Evolutionary conservation across 805 yeast species (phyloP), one percentile per base, ranked within the genome.

Genomic region (Candida cerambycidarum): DNA sequence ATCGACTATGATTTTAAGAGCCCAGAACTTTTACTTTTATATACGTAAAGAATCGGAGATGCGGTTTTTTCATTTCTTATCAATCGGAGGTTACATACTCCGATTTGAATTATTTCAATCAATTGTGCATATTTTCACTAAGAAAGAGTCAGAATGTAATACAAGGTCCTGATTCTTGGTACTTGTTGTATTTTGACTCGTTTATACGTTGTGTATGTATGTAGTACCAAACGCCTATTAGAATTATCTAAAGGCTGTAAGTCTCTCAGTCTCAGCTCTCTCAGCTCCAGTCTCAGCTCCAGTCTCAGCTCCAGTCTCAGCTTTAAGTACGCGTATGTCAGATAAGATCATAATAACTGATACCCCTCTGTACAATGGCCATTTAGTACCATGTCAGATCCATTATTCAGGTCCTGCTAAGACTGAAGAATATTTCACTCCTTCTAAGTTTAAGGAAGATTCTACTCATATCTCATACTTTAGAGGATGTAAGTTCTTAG

Each of bases 401-500:
- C 57, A 58, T 34, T 53, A 61, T 35, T 51, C 50, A 32, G 71
- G 71, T 1, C 45, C 56, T 6, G 70, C 69, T 7, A 59, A 62
- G 25, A 63, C 71, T 1, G 38, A 46, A 11, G 63, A 58, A 5
- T 63, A 50, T 42, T 66, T 64, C 43, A 55, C 68, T 1, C 59
- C 63, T 6, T 53, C 68, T 13, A 65, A 63, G 28, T 42, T 48
- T 8, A 32, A 17, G 6, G 61, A 58, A 41, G 53, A 46, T 16
- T 39, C 46, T 16, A 44, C 41, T 2, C 47, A 48, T 4, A 46
- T 56, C 2, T 62, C 66, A 4, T 65, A 58, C 49, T 67, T 64
- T 40, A 52, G 72, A 51, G 72, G 72, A 1, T 56, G 65, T 42
- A 62, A 57, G 45, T 48, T 67, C 15, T 52, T 63, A 6, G 71